Percentiles rank a stretch among this genome's conserved stretches.
phyloP scores from a whole-genome alignment of 192 early-diverging fungal genomes.

The Gorgonomyces haynaldii region DNA sequence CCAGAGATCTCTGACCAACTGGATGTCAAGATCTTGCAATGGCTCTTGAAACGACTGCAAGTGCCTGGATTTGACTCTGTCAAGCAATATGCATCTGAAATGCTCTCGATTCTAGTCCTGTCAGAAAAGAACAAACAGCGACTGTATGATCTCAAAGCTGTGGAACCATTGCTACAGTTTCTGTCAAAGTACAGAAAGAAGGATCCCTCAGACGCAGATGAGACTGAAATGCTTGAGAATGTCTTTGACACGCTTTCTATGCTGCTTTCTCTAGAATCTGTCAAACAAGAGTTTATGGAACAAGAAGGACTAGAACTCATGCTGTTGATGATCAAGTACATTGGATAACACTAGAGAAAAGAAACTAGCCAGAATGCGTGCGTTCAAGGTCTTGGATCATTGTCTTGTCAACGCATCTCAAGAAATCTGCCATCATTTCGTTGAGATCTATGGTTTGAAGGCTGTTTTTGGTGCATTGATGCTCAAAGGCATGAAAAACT shows the following conservation, averaged over 20 bases:
- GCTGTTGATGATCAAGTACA: constrained; percentile 73
- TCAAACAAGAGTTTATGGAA: constrained; percentile 64
- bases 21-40: constrained; percentile 57
- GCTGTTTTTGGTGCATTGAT: constrained; percentile 80
- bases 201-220: constrained; percentile 74
- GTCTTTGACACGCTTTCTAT: constrained; percentile 73
- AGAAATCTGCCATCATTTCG: constrained; percentile 52
- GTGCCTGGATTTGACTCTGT: constrained; percentile 64
- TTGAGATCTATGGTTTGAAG: constrained; percentile 73
- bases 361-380: constrained; percentile 64
- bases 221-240: constrained; percentile 87
- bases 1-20: too few species aligned
- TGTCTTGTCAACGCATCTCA: constrained; percentile 12
- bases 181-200: constrained; percentile 47
- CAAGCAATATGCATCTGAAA: constrained; percentile 75
- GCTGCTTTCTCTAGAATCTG: constrained; percentile 50
- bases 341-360: constrained; percentile 42
- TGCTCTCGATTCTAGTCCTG: constrained; percentile 77
- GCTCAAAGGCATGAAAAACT: constrained; percentile 62
- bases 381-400: constrained; percentile 79
- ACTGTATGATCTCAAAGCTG: constrained; percentile 32
- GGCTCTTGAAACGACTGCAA: constrained; percentile 59
- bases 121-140: constrained; percentile 20
- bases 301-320: constrained; percentile 85
- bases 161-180: constrained; percentile 62